phyloP scores from a whole-genome alignment of 1,284 basidiomycete species.

The Leccinum angustisporum region DNA sequence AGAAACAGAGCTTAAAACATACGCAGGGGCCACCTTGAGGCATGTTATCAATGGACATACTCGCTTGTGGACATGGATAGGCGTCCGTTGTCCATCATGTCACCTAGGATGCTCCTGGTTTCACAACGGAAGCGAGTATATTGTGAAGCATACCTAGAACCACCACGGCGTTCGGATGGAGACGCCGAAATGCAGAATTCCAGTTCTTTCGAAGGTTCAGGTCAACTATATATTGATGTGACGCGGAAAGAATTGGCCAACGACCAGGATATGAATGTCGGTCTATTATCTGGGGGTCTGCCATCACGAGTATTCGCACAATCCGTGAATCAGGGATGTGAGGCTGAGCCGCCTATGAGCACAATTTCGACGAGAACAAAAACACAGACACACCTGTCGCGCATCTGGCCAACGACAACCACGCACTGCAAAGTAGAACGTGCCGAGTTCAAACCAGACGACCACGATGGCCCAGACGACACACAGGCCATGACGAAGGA shows the following conservation, averaged over 20 bases:
- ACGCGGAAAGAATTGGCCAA: conserved; percentile 38
- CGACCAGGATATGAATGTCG: conserved; percentile 44
- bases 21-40: neutral
- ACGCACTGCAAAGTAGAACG: conserved; percentile 23
- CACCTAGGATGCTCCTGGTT: conserved; percentile 32
- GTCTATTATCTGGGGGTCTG: conserved; percentile 78
- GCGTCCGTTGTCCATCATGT: conserved; percentile 80
- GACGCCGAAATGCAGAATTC: conserved; percentile 54
- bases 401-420: conserved; percentile 31
- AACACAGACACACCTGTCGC: conserved; percentile 16
- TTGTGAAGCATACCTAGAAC: conserved; percentile 81
- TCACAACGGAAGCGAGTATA: conserved; percentile 34
- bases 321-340: conserved; percentile 29
- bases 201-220: conserved; percentile 76
- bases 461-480: conserved; percentile 28
- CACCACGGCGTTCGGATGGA: conserved; percentile 71
- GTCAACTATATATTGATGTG: conserved; percentile 60
- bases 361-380: neutral
- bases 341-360: conserved; percentile 15
- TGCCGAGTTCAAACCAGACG: conserved; percentile 32
- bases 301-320: conserved; percentile 68
- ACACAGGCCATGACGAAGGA: conserved; percentile 21
- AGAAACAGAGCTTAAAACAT: conserved; percentile 18
- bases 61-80: conserved; percentile 56
- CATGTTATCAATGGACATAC: conserved; percentile 46